These are phyloP conservation scores for Boletellus deceptivus DNA, from an alignment of 1,284 basidiomycete species.

Conservation along the genomic window DNA sequence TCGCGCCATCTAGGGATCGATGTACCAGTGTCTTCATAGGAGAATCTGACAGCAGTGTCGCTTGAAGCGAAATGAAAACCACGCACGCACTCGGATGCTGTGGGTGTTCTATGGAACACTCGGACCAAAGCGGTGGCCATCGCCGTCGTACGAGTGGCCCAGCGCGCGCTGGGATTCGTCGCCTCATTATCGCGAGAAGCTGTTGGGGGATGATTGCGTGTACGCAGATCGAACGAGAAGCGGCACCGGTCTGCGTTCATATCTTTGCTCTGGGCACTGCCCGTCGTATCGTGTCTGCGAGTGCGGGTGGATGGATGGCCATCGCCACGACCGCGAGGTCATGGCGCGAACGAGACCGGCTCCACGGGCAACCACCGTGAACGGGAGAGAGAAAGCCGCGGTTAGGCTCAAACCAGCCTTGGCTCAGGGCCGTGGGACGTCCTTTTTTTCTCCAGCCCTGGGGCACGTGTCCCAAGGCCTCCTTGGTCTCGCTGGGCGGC, in stretches of 20 bases:
- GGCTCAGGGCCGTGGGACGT: not conserved
- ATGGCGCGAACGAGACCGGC: no score
- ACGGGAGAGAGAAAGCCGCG: slow-evolving; percentile 3
- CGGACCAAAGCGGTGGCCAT: not conserved
- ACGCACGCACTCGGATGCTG: slow-evolving; percentile 11
- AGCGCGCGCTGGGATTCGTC: slow-evolving; percentile 2
- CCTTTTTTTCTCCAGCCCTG: slow-evolving; percentile 17
- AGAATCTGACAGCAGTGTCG: slow-evolving; percentile 5
- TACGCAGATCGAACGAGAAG: slow-evolving; percentile 22
- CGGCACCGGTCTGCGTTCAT: slow-evolving; percentile 19
- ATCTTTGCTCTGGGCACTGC: slow-evolving; percentile 22
- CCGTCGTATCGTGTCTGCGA: slow-evolving; percentile 1
- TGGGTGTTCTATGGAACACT: slow-evolving; percentile 12
- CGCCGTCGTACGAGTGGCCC: slow-evolving; percentile 17
- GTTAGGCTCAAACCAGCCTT: no score
- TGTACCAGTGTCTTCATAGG: not conserved
- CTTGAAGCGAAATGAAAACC: not conserved
- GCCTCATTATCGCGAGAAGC: not conserved
- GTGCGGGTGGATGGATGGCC: not conserved
- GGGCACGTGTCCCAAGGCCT: slow-evolving; percentile 22
- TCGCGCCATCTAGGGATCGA: not conserved
- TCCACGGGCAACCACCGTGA: no score
- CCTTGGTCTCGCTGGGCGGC: no score
- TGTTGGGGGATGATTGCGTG: slow-evolving; percentile 4
- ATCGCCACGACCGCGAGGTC: not conserved